Evolutionary conservation across 306 rosid species (phyloP).

Genomic region (Vigna nakashimae): DNA sequence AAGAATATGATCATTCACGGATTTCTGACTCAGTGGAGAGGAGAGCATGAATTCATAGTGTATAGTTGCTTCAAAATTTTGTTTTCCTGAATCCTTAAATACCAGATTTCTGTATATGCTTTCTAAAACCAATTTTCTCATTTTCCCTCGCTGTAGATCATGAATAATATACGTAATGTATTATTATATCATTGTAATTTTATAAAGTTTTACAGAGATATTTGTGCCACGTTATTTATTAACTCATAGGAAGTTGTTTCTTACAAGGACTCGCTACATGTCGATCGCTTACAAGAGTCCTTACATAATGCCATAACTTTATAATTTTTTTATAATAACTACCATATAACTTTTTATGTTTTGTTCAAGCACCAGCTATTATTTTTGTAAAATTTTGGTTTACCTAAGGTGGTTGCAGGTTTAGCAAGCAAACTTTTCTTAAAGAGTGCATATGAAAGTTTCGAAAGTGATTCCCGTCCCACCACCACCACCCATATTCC

Average conservation of each 20-base stretch:
- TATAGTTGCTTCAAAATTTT: conserved; percentile 43
- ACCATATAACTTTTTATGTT: background rate
- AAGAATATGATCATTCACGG: conserved; percentile 43
- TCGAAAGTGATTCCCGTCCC: conserved; percentile 38
- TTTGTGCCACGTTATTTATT: conserved; percentile 35
- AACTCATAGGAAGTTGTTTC: conserved; percentile 50
- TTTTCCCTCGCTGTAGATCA: conserved; percentile 29
- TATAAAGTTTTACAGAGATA: conserved; percentile 18
- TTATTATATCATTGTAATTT: conserved; percentile 42
- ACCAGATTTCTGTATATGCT: conserved; percentile 48
- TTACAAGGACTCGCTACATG: conserved; percentile 20
- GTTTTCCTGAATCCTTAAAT: conserved; percentile 34
- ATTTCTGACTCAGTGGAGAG: conserved; percentile 42
- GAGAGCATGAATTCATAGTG: conserved; percentile 34
- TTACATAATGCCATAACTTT: background rate
- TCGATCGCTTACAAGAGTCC: conserved; percentile 34
- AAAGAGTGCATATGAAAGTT: conserved; percentile 30
- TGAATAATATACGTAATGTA: conserved; percentile 41
- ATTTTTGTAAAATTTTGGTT: background rate
- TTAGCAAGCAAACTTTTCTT: conserved; percentile 40
- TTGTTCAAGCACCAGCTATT: background rate
- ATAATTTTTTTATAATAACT: background rate
- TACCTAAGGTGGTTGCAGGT: conserved; percentile 24
- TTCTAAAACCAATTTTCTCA: conserved; percentile 38
- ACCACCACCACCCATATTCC: conserved; percentile 35